A percentile compares a stretch with the other conserved stretches of the same genome.
Evolutionary conservation across 495 filamentous ascomycete genomes (phyloP).

Genomic region (Xylaria venustula): DNA sequence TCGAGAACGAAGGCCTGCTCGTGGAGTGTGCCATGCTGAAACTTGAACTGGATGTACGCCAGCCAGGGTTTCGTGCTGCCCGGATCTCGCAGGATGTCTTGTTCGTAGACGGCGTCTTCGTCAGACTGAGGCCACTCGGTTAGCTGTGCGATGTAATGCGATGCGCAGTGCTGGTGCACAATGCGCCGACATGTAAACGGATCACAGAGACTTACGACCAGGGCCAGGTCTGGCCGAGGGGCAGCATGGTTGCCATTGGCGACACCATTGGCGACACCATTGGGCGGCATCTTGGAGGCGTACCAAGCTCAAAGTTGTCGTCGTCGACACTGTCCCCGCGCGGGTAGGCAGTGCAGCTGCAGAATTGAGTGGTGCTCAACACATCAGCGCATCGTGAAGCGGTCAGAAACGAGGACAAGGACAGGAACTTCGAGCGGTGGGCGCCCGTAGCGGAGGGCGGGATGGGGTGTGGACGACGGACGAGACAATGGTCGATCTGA

Average conservation of each 20-base stretch:
- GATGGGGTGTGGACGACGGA: too few relatives aligned
- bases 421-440: background rate
- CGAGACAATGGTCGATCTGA: background rate
- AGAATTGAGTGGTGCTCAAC: conserved; percentile 4
- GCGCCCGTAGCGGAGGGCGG: background rate
- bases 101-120: conserved; percentile 92
- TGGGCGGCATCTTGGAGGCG: conserved; percentile 23
- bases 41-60: conserved; percentile 89
- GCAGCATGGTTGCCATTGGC: conserved; percentile 25
- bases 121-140: conserved; percentile 53
- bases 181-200: background rate
- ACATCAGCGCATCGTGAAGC: conserved; percentile 17
- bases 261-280: conserved; percentile 29
- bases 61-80: conserved; percentile 94
- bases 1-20: conserved; percentile 97
- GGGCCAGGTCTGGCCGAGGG: conserved; percentile 61
- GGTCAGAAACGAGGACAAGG: background rate
- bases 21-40: conserved; percentile 78
- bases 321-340: conserved; percentile 16
- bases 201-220: conserved; percentile 62
- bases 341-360: conserved; percentile 22
- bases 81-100: conserved; percentile 85
- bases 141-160: background rate
- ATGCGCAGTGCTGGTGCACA: background rate
- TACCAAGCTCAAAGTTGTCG: conserved; percentile 14